Evolutionary conservation across 1,284 basidiomycete genomes (phyloP).

Genomic region (Tranzscheliella williamsii): DNA sequence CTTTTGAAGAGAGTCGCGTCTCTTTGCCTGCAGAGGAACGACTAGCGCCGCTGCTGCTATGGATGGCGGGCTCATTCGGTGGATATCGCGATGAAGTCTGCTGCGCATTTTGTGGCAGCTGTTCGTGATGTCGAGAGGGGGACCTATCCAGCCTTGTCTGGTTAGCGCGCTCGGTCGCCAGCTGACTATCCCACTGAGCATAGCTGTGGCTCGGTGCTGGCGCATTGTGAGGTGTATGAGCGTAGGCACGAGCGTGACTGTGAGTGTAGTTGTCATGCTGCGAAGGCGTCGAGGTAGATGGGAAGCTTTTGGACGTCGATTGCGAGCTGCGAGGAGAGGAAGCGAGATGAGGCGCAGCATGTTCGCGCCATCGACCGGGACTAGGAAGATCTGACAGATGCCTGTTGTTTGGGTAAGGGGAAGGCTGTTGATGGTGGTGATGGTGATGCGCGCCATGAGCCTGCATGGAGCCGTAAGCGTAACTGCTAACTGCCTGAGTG

Average conservation of each 20-base stretch:
- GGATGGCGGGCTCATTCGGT: too few species aligned
- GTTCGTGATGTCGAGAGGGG: constrained; percentile 13
- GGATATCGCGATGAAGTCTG: too few species aligned
- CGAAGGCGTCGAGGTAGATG: constrained; percentile 2
- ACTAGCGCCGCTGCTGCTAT: constrained; percentile 2
- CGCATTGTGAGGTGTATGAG: constrained; percentile 24
- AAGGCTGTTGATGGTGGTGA: constrained; percentile 5
- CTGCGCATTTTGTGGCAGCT: too few species aligned
- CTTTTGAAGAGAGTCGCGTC: constrained; percentile 7
- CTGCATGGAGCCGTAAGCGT: constrained; percentile 6
- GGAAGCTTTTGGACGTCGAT: neutral
- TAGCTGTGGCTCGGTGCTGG: constrained; percentile 34
- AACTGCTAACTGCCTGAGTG: constrained; percentile 11
- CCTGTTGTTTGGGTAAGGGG: constrained; percentile 4
- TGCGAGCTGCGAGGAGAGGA: constrained; percentile 32
- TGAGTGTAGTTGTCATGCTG: constrained; percentile 22
- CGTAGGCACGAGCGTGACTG: constrained; percentile 15
- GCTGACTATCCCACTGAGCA: constrained; percentile 34
- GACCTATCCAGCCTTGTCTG: constrained; percentile 22
- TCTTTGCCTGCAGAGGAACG: neutral
- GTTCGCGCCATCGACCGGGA: constrained; percentile 33
- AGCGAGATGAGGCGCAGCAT: constrained; percentile 3
- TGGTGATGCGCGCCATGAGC: constrained; percentile 13
- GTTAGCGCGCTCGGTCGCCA: constrained; percentile 20
- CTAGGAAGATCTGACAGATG: constrained; percentile 18